Conservation (phyloP, 2,329 filamentous ascomycete genomes). For the Aspergillus hiratsukae region DNA sequence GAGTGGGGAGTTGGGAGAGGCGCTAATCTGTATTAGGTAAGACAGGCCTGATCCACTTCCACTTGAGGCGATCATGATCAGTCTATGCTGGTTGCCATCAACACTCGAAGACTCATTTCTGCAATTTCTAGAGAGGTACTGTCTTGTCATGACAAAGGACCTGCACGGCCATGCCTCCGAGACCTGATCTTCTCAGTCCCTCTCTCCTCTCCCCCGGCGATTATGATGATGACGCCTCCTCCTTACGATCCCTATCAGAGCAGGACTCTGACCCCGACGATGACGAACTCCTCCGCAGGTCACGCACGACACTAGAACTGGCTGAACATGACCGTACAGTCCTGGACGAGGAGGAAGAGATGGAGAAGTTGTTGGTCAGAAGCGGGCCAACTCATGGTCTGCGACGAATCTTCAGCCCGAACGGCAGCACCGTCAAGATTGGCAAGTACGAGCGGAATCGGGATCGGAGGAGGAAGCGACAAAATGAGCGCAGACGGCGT, state of each 20-base stretch:
- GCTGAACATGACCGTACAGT: slow-evolving; percentile 66
- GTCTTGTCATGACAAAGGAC: not conserved
- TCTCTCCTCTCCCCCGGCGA: slow-evolving; percentile 59
- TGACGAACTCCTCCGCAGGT: slow-evolving; percentile 62
- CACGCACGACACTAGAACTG: slow-evolving; percentile 65
- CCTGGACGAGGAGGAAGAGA: slow-evolving; percentile 67
- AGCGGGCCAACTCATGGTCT: slow-evolving; percentile 34
- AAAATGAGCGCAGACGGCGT: slow-evolving; percentile 37
- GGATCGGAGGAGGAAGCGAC: slow-evolving; percentile 45
- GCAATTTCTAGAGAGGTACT: not conserved
- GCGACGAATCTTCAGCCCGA: slow-evolving; percentile 39
- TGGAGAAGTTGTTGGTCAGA: slow-evolving; percentile 45
- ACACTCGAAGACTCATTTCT: not conserved
- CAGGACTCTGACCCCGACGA: slow-evolving; percentile 75
- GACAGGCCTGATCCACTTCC: not conserved
- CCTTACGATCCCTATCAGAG: slow-evolving; percentile 58
- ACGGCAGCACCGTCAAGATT: slow-evolving; percentile 47
- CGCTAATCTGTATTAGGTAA: not conserved
- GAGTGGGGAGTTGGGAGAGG: not conserved
- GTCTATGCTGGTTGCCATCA: not conserved
- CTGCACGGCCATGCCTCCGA: slow-evolving; percentile 17
- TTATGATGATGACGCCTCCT: slow-evolving; percentile 67
- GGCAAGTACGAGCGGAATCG: slow-evolving; percentile 49
- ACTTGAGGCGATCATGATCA: not conserved
- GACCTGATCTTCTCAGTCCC: slow-evolving; percentile 22